Conservation (phyloP, 352 stramenopile genomes). For the Pythium plurisporium region DNA sequence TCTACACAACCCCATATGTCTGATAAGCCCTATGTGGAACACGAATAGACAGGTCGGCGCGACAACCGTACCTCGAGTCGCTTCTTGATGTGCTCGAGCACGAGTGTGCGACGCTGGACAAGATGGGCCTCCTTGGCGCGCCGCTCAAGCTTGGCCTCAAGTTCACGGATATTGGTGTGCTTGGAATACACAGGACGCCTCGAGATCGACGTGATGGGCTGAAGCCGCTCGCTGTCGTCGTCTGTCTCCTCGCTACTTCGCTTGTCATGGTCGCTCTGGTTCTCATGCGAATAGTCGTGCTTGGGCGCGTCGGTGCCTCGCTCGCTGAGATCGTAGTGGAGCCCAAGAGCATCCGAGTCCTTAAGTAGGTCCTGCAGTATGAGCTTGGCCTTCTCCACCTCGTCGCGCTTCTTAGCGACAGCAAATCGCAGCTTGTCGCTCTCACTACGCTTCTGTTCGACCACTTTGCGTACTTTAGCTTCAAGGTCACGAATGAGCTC, state of each 20-base stretch:
- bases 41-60: background rate
- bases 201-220: slow-evolving; percentile 74
- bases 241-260: slow-evolving; percentile 17
- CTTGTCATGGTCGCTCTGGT: background rate
- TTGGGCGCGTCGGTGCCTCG: background rate
- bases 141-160: slow-evolving; percentile 60
- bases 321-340: slow-evolving; percentile 41
- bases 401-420: slow-evolving; percentile 61
- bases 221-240: slow-evolving; percentile 46
- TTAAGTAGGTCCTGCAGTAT: slow-evolving; percentile 73
- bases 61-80: slow-evolving; percentile 36
- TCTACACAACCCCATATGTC: slow-evolving; percentile 25
- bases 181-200: slow-evolving; percentile 79
- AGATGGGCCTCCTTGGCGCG: slow-evolving; percentile 53
- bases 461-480: slow-evolving; percentile 68
- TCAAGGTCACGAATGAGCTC: slow-evolving; percentile 78
- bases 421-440: slow-evolving; percentile 71
- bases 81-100: slow-evolving; percentile 82
- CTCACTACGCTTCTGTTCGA: slow-evolving; percentile 71
- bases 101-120: slow-evolving; percentile 54
- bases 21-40: too few species aligned
- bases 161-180: slow-evolving; percentile 74
- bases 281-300: background rate
- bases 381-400: slow-evolving; percentile 57
- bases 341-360: slow-evolving; percentile 60